Conservation (phyloP, 73 alveolate species). For the Effrenium voratum region DNA sequence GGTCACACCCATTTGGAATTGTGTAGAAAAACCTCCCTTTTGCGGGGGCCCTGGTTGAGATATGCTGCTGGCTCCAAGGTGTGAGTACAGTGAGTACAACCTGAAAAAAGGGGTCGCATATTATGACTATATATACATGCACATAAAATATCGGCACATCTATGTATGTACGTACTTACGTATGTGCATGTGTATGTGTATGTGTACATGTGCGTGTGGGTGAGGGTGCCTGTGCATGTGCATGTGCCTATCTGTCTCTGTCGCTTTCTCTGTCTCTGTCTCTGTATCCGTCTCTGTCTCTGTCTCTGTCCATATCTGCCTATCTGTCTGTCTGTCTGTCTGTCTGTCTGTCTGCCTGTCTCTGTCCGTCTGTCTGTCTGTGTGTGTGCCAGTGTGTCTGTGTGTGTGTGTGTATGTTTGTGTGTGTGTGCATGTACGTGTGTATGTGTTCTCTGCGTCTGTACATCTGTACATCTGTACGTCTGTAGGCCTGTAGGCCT, state of each 20-base stretch:
- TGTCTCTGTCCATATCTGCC: not conserved
- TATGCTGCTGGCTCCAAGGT: too few species aligned
- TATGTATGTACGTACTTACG: not conserved
- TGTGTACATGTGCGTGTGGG: constrained; percentile 14
- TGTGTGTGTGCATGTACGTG: not conserved
- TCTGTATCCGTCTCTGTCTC: not conserved
- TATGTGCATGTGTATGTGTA: not conserved
- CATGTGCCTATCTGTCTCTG: not conserved
- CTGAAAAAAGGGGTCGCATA: not conserved
- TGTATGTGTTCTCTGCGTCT: not conserved
- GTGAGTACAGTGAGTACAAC: too few species aligned
- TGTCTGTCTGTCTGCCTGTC: not conserved
- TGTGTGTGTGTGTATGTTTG: constrained; percentile 8
- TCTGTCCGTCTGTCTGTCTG: not conserved
- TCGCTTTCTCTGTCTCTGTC: not conserved
- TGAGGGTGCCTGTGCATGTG: not conserved
- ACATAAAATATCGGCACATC: not conserved
- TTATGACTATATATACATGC: not conserved
- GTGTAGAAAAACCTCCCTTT: too few species aligned
- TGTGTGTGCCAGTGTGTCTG: not conserved
- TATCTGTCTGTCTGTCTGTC: not conserved
- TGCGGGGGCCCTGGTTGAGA: too few species aligned
- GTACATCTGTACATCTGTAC: not conserved
- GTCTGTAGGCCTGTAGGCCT: not conserved
- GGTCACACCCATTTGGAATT: too few species aligned